These are phyloP conservation scores for Clarireedia homoeocarpa DNA, from an alignment of 2,329 filamentous ascomycete genomes.

Conservation along the genomic window DNA sequence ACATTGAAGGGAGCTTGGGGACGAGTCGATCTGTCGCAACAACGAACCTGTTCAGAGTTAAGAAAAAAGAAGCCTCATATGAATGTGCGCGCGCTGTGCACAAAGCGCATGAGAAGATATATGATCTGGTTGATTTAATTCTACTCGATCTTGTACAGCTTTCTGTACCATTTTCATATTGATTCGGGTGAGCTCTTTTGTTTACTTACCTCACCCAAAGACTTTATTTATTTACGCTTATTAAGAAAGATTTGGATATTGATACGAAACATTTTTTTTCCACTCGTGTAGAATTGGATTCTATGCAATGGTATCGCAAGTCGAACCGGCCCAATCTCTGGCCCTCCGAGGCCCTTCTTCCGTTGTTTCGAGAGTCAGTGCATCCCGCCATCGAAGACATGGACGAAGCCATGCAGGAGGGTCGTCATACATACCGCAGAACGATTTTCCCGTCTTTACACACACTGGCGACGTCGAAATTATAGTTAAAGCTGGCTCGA, in stretches of 20 bases:
- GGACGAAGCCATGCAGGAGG: constrained; percentile 60
- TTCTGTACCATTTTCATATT: not conserved
- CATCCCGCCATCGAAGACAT: constrained; percentile 59
- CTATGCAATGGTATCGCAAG: constrained; percentile 51
- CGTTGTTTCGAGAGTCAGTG: constrained; percentile 43
- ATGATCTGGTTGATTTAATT: not conserved
- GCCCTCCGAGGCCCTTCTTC: constrained; percentile 52
- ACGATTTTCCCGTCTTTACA: constrained; percentile 88
- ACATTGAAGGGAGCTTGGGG: constrained; percentile 7
- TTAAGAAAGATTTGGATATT: no score
- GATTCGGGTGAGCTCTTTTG: constrained; percentile 2
- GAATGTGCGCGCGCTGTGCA: constrained; percentile 4
- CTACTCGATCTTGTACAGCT: not conserved
- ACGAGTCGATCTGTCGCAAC: not conserved
- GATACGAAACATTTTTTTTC: not conserved
- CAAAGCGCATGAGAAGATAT: not conserved
- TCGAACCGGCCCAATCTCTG: constrained; percentile 38
- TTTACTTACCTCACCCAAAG: not conserved
- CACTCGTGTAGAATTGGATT: not conserved
- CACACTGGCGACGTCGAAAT: constrained; percentile 93
- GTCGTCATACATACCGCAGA: constrained; percentile 61
- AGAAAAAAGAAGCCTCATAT: not conserved
- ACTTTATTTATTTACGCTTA: no score
- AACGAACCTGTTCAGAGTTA: not conserved
- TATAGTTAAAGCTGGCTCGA: constrained; percentile 59